phyloP scores from a whole-genome alignment of 305 asterid genomes.

The Fraxinus baroniana region DNA sequence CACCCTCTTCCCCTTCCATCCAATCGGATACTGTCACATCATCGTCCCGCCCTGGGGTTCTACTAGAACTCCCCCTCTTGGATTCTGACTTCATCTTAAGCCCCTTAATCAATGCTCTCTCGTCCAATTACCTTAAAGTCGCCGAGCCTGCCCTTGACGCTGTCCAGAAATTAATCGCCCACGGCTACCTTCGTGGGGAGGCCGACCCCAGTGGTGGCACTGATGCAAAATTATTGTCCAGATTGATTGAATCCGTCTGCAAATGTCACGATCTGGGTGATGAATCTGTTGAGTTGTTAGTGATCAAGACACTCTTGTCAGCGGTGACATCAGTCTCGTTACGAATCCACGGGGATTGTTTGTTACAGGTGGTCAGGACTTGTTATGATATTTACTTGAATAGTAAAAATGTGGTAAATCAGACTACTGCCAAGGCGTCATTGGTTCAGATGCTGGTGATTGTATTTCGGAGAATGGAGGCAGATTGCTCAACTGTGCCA shows the following conservation, averaged over 20 bases:
- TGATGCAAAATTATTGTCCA: slow-evolving; percentile 67
- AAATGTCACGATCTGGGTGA: slow-evolving; percentile 87
- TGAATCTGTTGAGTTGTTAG: slow-evolving; percentile 71
- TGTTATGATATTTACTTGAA: slow-evolving; percentile 79
- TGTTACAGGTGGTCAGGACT: slow-evolving; percentile 85
- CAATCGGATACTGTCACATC: slow-evolving; percentile 50
- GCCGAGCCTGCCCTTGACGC: slow-evolving; percentile 89
- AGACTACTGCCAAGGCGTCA: slow-evolving; percentile 94
- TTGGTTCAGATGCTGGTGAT: slow-evolving; percentile 94
- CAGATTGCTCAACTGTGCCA: slow-evolving; percentile 93
- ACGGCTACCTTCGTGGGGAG: slow-evolving; percentile 83
- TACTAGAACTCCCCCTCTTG: slow-evolving; percentile 60
- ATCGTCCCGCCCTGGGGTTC: slow-evolving; percentile 56
- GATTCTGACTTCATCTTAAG: slow-evolving; percentile 76
- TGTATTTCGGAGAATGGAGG: slow-evolving; percentile 98
- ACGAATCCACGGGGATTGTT: slow-evolving; percentile 86
- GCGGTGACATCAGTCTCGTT: slow-evolving; percentile 79
- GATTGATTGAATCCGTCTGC: slow-evolving; percentile 75
- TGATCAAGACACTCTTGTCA: slow-evolving; percentile 78
- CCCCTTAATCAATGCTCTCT: slow-evolving; percentile 70
- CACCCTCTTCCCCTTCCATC: slow-evolving; percentile 50
- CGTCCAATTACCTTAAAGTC: slow-evolving; percentile 62
- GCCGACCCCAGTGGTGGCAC: slow-evolving; percentile 72
- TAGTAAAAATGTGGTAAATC: slow-evolving; percentile 92
- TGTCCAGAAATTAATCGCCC: slow-evolving; percentile 82